Evolutionary conservation across 2,329 filamentous ascomycete genomes (phyloP).

Genomic region (Geosmithia flava): DNA sequence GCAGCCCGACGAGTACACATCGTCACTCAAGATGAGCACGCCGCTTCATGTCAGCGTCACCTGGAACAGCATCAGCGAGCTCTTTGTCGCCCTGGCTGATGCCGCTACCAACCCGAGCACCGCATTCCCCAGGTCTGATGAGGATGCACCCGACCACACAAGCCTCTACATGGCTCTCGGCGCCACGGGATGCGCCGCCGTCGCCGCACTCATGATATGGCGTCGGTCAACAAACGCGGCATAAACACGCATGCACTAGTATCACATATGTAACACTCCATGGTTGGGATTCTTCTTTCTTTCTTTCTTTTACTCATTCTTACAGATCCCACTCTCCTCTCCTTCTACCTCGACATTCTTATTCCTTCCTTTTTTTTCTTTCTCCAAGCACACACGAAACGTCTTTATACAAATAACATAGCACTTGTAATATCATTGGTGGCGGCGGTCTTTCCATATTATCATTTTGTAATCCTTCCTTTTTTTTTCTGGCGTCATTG

Average conservation of each 20-base stretch:
- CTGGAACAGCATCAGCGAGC: constrained; percentile 86
- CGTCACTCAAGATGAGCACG: constrained; percentile 72
- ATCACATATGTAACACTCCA: not conserved
- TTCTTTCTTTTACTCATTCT: not conserved
- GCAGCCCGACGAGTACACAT: constrained; percentile 87
- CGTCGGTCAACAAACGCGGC: constrained; percentile 39
- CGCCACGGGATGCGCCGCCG: constrained; percentile 51
- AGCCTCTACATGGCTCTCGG: constrained; percentile 77
- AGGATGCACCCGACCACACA: constrained; percentile 72
- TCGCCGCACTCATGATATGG: constrained; percentile 56
- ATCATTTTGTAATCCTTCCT: not conserved
- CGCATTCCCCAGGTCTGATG: constrained; percentile 81
- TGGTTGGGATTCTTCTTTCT: constrained; percentile 1
- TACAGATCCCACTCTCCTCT: not conserved
- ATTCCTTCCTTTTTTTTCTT: not conserved
- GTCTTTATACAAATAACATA: not conserved
- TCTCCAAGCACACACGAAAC: not conserved
- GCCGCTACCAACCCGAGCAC: constrained; percentile 81
- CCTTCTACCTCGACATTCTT: not conserved
- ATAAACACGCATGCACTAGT: constrained; percentile 7
- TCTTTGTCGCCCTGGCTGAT: constrained; percentile 87
- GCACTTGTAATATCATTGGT: not conserved
- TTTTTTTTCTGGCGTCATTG: not conserved
- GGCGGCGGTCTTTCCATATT: not conserved
- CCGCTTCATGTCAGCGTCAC: constrained; percentile 91